Percentiles rank a stretch among this genome's conserved stretches.
phyloP scores from a whole-genome alignment of 2,329 filamentous ascomycete species.

The Parasarocladium wereldwijsianum region DNA sequence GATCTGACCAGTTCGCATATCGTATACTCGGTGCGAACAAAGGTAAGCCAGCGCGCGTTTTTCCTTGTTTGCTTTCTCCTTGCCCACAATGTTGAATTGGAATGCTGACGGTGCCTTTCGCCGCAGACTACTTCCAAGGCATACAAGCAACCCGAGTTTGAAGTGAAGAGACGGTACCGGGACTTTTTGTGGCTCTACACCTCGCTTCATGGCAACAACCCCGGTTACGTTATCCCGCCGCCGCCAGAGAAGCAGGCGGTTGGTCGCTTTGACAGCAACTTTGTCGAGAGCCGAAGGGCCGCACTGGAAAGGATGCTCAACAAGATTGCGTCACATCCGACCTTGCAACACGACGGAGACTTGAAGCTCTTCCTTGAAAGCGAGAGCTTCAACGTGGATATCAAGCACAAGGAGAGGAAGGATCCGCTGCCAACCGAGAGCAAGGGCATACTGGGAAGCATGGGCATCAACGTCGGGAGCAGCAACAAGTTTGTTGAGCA shows the following conservation, averaged over 20 bases:
- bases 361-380: slow-evolving; percentile 95
- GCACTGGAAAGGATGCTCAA: slow-evolving; percentile 96
- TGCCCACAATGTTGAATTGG: not conserved
- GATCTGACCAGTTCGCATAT: slow-evolving; percentile 95
- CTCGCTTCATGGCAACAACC: slow-evolving; percentile 84
- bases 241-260: slow-evolving; percentile 97
- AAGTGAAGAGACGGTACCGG: slow-evolving; percentile 83
- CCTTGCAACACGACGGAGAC: slow-evolving; percentile 83
- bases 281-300: slow-evolving; percentile 82
- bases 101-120: too few species aligned
- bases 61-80: not conserved
- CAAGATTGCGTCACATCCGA: slow-evolving; percentile 80
- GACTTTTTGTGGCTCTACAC: slow-evolving; percentile 98
- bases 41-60: slow-evolving; percentile 34
- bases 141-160: slow-evolving; percentile 83
- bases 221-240: slow-evolving; percentile 85
- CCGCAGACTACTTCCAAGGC: slow-evolving; percentile 82
- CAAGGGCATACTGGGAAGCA: slow-evolving; percentile 81
- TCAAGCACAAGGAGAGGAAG: slow-evolving; percentile 93
- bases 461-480: slow-evolving; percentile 65
- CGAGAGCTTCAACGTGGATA: slow-evolving; percentile 86
- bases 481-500: slow-evolving; percentile 90
- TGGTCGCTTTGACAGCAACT: slow-evolving; percentile 89
- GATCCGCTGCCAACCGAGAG: slow-evolving; percentile 76
- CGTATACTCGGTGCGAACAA: slow-evolving; percentile 89